Evolutionary conservation across 2,329 filamentous ascomycete species (phyloP).

Genomic region (Thelonectria blattea): DNA sequence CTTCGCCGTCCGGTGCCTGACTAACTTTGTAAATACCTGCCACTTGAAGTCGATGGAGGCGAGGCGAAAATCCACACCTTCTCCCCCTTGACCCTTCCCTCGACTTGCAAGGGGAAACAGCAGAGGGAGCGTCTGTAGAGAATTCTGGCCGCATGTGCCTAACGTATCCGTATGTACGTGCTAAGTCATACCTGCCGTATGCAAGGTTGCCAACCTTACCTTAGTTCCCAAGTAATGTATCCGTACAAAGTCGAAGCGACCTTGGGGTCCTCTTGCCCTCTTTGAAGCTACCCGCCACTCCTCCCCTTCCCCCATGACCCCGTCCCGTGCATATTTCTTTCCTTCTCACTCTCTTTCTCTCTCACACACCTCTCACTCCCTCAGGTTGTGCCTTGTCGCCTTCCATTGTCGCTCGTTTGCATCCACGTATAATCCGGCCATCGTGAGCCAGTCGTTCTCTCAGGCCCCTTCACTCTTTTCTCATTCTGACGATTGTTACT

Average conservation of each 20-base stretch:
- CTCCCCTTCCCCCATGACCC: conserved; percentile 31
- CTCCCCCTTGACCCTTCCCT: background rate
- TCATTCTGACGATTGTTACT: conserved; percentile 31
- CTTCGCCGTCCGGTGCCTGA: background rate
- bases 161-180: conserved; percentile 3
- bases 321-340: conserved; percentile 31
- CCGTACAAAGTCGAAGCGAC: background rate
- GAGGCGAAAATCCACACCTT: background rate
- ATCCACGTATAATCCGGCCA: conserved; percentile 33
- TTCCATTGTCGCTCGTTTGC: conserved; percentile 30
- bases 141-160: conserved; percentile 7
- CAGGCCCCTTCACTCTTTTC: conserved; percentile 30
- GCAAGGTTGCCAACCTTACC: background rate
- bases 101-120: conserved; percentile 29
- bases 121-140: conserved; percentile 6
- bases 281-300: conserved; percentile 34
- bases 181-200: background rate
- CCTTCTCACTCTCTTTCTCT: conserved; percentile 25
- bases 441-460: conserved; percentile 37
- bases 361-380: background rate
- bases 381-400: conserved; percentile 26
- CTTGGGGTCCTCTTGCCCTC: conserved; percentile 23
- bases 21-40: background rate
- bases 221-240: too few species aligned
- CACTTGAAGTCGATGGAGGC: too few species aligned